Percentiles rank a stretch among this genome's conserved stretches.
These are phyloP conservation scores for Delitschia confertaspora DNA, from an alignment of 495 filamentous ascomycete genomes.

Conservation along the genomic window DNA sequence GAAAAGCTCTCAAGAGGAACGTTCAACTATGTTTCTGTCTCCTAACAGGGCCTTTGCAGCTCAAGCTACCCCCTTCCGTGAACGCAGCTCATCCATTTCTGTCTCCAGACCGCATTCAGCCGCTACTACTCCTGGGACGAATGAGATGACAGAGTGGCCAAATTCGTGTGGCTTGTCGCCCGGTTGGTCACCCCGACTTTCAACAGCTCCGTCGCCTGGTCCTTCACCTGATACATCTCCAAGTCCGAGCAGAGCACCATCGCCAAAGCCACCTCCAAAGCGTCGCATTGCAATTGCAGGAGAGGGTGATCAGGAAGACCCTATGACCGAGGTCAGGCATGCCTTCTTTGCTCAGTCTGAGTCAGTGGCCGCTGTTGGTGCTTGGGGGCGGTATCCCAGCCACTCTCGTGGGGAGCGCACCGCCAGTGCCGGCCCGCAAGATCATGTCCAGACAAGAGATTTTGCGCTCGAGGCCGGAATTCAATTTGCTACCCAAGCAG, in stretches of 20 bases:
- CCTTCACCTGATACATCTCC: no score
- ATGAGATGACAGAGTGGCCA: no score
- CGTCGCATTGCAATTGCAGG: not conserved
- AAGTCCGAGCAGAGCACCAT: no score
- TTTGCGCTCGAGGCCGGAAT: constrained; percentile 26
- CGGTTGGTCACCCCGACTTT: not conserved
- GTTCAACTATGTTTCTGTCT: constrained; percentile 19
- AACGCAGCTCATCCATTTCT: constrained; percentile 6
- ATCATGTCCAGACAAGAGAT: constrained; percentile 21
- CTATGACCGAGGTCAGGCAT: not conserved
- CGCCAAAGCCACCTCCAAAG: no score
- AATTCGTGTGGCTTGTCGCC: not conserved
- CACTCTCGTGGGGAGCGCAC: constrained; percentile 23
- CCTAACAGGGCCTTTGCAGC: constrained; percentile 14
- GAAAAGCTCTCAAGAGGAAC: constrained; percentile 24
- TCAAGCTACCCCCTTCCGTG: constrained; percentile 16
- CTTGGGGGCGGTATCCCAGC: constrained; percentile 27
- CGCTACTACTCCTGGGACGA: not conserved
- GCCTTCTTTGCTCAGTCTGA: constrained; percentile 10
- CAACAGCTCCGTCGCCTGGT: no score
- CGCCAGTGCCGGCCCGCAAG: constrained; percentile 12
- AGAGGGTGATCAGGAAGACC: no score
- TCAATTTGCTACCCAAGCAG: constrained; percentile 5
- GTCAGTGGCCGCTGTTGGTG: constrained; percentile 2
- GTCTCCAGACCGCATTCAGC: not conserved